A percentile compares a stretch with the other conserved stretches of the same genome.
These are phyloP conservation scores for Ustilago tritici DNA, from an alignment of 1,284 basidiomycete species.

Conservation along the genomic window DNA sequence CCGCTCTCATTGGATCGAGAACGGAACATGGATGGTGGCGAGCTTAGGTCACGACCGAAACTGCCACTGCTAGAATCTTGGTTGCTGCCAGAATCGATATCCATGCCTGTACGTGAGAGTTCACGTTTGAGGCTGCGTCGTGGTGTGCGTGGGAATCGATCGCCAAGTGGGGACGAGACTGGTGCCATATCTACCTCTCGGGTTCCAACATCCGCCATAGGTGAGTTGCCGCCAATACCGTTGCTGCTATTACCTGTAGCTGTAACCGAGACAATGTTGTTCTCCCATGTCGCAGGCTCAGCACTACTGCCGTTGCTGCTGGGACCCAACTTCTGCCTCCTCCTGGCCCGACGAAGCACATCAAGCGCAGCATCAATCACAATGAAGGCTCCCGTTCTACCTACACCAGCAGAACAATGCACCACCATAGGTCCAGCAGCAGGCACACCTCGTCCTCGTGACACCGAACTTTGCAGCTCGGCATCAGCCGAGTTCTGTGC, in stretches of 20 bases:
- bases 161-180: conserved; percentile 20
- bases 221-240: conserved; percentile 4
- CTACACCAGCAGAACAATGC: conserved; percentile 69
- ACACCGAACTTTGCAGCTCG: conserved; percentile 17
- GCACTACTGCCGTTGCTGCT: neutral
- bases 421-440: conserved; percentile 61
- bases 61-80: conserved; percentile 8
- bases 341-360: conserved; percentile 49
- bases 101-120: conserved; percentile 59
- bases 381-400: conserved; percentile 65
- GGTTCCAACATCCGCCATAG: conserved; percentile 41
- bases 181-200: conserved; percentile 51
- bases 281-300: conserved; percentile 38
- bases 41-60: conserved; percentile 42
- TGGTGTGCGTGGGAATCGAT: conserved; percentile 35
- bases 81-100: conserved; percentile 44
- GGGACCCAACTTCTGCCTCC: conserved; percentile 19
- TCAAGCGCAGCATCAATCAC: conserved; percentile 62
- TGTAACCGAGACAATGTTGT: conserved; percentile 6
- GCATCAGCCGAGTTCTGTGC: conserved; percentile 52
- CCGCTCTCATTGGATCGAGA: conserved; percentile 42
- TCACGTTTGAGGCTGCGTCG: conserved; percentile 56
- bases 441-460: neutral
- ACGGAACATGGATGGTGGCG: conserved; percentile 54
- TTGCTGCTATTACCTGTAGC: neutral